phyloP scores from a whole-genome alignment of 768 basidiomycete genomes.

The Termitomyces eurrhizus region DNA sequence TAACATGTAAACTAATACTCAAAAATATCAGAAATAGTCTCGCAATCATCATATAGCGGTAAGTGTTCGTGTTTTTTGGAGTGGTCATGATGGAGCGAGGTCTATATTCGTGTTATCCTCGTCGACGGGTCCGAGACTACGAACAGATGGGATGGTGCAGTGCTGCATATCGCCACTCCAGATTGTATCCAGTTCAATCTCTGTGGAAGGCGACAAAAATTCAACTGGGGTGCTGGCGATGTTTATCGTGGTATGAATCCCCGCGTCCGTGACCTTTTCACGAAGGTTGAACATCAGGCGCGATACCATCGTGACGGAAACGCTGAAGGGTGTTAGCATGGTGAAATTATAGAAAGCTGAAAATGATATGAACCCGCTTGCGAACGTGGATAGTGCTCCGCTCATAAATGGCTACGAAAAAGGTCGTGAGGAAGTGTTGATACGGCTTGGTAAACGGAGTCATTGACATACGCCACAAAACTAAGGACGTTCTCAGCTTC shows the following conservation, averaged over 20 bases:
- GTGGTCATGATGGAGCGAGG: neutral
- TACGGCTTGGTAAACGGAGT: neutral
- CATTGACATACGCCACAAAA: neutral
- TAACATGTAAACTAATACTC: neutral
- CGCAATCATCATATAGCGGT: neutral
- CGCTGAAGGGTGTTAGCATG: neutral
- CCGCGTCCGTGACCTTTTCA: conserved; percentile 27
- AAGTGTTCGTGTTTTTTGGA: neutral
- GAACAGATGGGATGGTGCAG: neutral
- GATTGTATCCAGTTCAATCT: conserved; percentile 26
- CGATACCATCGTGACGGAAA: neutral
- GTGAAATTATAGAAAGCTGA: neutral
- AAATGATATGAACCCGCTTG: neutral
- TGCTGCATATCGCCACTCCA: conserved; percentile 14
- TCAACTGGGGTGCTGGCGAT: conserved; percentile 20
- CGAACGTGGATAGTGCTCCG: neutral
- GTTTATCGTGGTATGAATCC: conserved; percentile 21
- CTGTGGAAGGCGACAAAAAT: conserved; percentile 7
- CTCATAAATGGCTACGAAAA: neutral
- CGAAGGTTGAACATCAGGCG: conserved; percentile 50
- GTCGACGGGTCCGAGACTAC: neutral
- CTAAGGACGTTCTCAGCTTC: neutral
- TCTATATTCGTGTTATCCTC: neutral
- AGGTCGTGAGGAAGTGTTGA: neutral
- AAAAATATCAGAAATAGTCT: neutral